Evolutionary conservation across 2,329 filamentous ascomycete genomes (phyloP), one percentile per base, ranked within the genome.

Genomic region (Phialophora chinensis): DNA sequence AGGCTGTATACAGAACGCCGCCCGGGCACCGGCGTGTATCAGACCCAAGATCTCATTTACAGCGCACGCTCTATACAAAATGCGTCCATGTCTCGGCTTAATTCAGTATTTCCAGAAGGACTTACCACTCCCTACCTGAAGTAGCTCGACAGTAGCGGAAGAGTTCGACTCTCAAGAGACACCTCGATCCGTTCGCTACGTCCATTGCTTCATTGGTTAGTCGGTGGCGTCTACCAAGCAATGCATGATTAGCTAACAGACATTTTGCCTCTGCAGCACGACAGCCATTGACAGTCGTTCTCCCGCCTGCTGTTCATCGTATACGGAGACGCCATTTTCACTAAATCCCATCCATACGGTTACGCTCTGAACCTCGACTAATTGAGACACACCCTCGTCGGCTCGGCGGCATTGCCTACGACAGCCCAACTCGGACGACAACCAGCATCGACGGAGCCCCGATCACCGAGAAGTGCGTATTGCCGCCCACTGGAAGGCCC

Each of bases 231-330:
- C 10, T 27, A 52, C 12, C 49, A 27, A 27, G 20, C 11, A 52
- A 23, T 23, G 49, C 49, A 52, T 52, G 49, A 52, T 52, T 23
- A 52, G 49, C 49, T 52, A 52, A 52, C 49, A 11, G 25, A 52
- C 14, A 6, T 27, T 23, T 27, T 14, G 49, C 49, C 20, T 52
- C 49, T 52, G 49, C 25, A 52, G 49, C 25, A 29, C 6, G 20
- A 52, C 23, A 52, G 25, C 49, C 49, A 52, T 23, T 29, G 20
- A 25, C 23, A 12, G 4, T 27, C 23, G 10, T 1, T 5, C 20
- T 52, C 23, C 25, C 17, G 49, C 49, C 49, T 52, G 4, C 20
- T 29, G 11, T 23, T 23, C 25, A 29, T 29, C 25, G 20, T 11
- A 52, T 12, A 8, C 49, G 49, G 49, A 3, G 11, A 27, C 20